Percentiles rank a stretch among this genome's conserved stretches.
Evolutionary conservation across 306 rosid genomes (phyloP).

Genomic region (Dalbergia oliveri): DNA sequence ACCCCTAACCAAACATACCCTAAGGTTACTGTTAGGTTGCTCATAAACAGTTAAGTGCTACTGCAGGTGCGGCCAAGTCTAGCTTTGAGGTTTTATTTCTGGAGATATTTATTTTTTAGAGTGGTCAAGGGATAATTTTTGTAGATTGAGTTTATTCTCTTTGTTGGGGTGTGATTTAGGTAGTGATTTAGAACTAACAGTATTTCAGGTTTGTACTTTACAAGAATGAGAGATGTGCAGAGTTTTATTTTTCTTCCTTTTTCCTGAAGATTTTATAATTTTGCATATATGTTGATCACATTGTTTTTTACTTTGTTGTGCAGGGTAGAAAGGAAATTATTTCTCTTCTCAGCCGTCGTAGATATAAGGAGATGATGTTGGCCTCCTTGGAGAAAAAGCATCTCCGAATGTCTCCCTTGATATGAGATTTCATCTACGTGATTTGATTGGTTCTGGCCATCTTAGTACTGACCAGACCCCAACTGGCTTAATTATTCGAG

Average conservation of each 20-base stretch:
- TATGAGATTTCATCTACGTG: constrained; percentile 89
- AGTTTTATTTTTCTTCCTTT: background rate
- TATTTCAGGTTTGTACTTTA: constrained; percentile 28
- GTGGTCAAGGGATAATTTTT: constrained; percentile 7
- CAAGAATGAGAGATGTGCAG: constrained; percentile 8
- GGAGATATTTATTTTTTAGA: background rate
- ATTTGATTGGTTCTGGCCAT: constrained; percentile 90
- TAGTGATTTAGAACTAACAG: constrained; percentile 23
- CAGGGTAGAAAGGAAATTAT: constrained; percentile 96
- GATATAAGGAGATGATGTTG: constrained; percentile 82
- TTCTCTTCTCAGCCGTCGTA: constrained; percentile 76
- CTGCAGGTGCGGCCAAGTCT: background rate
- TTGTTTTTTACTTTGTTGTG: constrained; percentile 43
- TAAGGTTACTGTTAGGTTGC: constrained; percentile 4
- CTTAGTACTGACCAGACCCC: constrained; percentile 71
- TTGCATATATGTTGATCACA: constrained; percentile 1
- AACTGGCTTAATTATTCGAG: constrained; percentile 75
- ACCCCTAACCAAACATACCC: no score
- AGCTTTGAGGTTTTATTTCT: constrained; percentile 25
- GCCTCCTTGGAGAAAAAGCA: constrained; percentile 81
- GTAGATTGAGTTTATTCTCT: constrained; percentile 31
- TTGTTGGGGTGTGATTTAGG: constrained; percentile 8
- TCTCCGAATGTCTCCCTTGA: constrained; percentile 83
- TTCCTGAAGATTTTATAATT: background rate
- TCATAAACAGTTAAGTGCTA: constrained; percentile 23